Percentiles rank a stretch among this genome's conserved stretches.
phyloP scores from a whole-genome alignment of 257 asterid genomes.

The Echites panduratus region DNA sequence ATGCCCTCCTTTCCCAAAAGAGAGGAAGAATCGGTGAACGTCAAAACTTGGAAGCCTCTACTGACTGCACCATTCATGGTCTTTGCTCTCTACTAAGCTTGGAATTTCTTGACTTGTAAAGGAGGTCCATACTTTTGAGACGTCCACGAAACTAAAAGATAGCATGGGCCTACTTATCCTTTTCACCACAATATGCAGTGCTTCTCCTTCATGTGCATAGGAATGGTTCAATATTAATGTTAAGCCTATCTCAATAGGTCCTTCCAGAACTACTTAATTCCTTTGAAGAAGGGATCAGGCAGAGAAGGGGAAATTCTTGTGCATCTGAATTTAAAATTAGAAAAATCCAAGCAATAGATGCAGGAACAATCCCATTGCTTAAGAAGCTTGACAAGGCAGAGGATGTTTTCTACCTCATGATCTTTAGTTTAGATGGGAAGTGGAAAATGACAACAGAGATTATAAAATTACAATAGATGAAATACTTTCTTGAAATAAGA shows the following conservation, averaged over 20 bases:
- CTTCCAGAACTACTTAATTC: background rate
- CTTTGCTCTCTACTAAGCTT: background rate
- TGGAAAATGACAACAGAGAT: background rate
- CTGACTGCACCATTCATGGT: constrained; percentile 49
- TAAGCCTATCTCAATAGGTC: background rate
- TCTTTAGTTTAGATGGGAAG: background rate
- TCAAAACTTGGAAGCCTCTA: constrained; percentile 47
- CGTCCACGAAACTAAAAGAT: constrained; percentile 21
- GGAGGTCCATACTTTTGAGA: constrained; percentile 9
- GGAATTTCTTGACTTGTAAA: background rate
- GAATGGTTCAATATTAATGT: background rate
- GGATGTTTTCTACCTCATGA: background rate
- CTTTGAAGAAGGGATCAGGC: background rate
- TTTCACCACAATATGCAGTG: constrained; percentile 3
- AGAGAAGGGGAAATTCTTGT: background rate
- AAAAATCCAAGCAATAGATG: background rate
- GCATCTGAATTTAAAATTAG: background rate
- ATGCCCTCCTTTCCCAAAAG: constrained; percentile 30
- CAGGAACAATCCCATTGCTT: background rate
- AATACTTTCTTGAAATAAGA: background rate
- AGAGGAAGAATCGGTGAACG: constrained; percentile 30
- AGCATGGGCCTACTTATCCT: constrained; percentile 51
- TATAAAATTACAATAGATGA: background rate
- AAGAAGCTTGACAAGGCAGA: background rate
- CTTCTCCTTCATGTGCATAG: background rate